Evolutionary conservation across 2,329 filamentous ascomycete genomes (phyloP), one percentile per base, ranked within the genome.

Genomic region (Penicillium brevicompactum): DNA sequence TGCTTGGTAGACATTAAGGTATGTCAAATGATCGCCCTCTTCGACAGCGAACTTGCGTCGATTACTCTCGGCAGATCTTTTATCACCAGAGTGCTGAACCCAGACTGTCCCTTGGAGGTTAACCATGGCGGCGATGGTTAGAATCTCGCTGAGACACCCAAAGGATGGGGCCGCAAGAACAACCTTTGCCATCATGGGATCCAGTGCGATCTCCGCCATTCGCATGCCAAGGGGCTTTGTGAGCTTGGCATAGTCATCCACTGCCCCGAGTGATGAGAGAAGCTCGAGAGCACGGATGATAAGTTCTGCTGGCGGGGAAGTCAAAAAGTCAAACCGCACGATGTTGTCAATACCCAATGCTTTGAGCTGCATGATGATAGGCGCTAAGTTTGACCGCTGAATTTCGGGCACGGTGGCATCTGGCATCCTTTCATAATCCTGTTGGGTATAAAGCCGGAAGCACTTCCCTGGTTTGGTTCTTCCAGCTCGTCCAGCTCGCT

Each of bases 271-370:
- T 0, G 91, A 90, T 72, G 88, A 96, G 4, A 99, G 83, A 3
- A 97, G 80, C 72, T 97, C 93, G 2, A 97, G 83, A 0, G 90
- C 94, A 59, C 92, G 90, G 42, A 89, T 85, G 73, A 97, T 84
- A 30, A 96, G 84, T 65, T 93, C 87, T 0, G 92, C 86, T 0
- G 94, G 92, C 10, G 94, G 94, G 2, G 91, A 81, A 3, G 90
- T 93, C 49, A 97, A 77, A 70, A 93, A 99, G 66, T 92, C 87
- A 71, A 97, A 99, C 4, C 91, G 87, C 5, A 91, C 85, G 32
- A 97, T 87, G 64, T 99, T 97, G 72, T 97, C 92, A 62, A 97
- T 95, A 0, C 94, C 94, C 1, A 99, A 80, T 1, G 94, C 93
- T 75, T 97, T 96, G 38, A 99, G 85, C 67, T 97, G 93, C 42